Percentiles rank a stretch among this genome's conserved stretches.
These are phyloP conservation scores for Naganishia sp. DNA, from an alignment of 1,284 basidiomycete species.

Conservation along the genomic window DNA sequence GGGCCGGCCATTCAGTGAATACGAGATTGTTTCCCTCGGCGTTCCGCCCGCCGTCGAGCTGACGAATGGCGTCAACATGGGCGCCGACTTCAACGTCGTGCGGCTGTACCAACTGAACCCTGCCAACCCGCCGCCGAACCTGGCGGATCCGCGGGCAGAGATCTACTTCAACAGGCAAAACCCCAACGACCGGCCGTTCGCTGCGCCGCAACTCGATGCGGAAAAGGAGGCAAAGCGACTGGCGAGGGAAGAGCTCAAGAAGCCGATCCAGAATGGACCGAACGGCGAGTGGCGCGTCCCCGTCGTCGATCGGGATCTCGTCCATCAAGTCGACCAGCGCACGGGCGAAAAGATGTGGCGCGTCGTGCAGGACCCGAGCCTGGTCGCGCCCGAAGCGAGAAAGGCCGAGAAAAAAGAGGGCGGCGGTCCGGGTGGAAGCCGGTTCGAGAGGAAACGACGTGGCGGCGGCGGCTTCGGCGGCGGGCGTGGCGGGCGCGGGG, in stretches of 20 bases:
- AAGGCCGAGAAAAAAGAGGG: slow-evolving; percentile 2
- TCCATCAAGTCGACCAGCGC: slow-evolving; percentile 21
- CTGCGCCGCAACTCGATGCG: slow-evolving; percentile 2
- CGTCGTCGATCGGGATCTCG: slow-evolving; percentile 17
- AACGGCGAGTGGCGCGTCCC: slow-evolving; percentile 27
- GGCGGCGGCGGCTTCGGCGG: slow-evolving; percentile 2
- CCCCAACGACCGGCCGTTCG: slow-evolving; percentile 16
- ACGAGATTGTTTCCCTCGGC: slow-evolving; percentile 24
- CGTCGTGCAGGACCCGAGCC: slow-evolving; percentile 27
- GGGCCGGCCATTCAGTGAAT: slow-evolving; percentile 22
- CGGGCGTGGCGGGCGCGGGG: slow-evolving; percentile 17
- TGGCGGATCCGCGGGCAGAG: neutral
- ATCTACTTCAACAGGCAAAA: slow-evolving; percentile 27
- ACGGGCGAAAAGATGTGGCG: slow-evolving; percentile 29
- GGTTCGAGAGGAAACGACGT: slow-evolving; percentile 5
- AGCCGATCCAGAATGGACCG: slow-evolving; percentile 24
- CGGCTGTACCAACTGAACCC: slow-evolving; percentile 21
- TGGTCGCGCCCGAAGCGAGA: slow-evolving; percentile 28
- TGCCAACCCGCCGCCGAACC: slow-evolving; percentile 17
- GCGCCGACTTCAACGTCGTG: slow-evolving; percentile 22
- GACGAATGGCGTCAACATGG: neutral
- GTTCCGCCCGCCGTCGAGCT: slow-evolving; percentile 1
- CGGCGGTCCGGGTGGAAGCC: neutral
- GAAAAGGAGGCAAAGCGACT: slow-evolving; percentile 10
- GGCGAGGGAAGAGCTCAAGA: slow-evolving; percentile 17